Percentiles rank a stretch among this genome's conserved stretches.
Evolutionary conservation across 1,284 basidiomycete species (phyloP).

Genomic region (Athelia sp.): DNA sequence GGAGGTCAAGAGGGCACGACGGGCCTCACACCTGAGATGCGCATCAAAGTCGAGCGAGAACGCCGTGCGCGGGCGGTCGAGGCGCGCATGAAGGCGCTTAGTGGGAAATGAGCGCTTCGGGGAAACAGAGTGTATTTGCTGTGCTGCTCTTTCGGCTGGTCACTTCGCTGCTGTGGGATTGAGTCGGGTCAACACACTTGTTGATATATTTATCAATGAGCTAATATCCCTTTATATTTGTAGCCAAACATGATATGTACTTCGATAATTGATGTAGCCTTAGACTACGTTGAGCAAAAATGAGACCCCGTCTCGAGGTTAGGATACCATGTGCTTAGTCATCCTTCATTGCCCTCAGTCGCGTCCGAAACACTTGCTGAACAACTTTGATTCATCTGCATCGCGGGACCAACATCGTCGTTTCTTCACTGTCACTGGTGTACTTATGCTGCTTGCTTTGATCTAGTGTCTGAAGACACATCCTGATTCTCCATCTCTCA

Average conservation of each 20-base stretch:
- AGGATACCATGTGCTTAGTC: too few relatives aligned
- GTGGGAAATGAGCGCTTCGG: constrained; percentile 1
- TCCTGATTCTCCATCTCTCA: background rate
- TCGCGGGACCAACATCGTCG: background rate
- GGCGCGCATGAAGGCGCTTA: constrained; percentile 49
- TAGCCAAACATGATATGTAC: too few relatives aligned
- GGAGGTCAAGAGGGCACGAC: constrained; percentile 51
- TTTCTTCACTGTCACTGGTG: background rate
- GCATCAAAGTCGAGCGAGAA: constrained; percentile 86
- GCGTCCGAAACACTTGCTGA: background rate
- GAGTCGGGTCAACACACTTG: too few relatives aligned
- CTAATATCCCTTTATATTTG: too few relatives aligned
- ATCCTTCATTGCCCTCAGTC: background rate
- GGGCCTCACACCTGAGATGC: constrained; percentile 89
- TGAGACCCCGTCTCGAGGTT: too few relatives aligned
- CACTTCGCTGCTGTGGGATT: too few relatives aligned
- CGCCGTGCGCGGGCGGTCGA: constrained; percentile 91
- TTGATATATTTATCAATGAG: too few relatives aligned
- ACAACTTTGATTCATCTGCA: background rate
- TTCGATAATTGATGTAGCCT: too few relatives aligned
- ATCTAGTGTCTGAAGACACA: background rate
- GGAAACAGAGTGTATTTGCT: too few relatives aligned
- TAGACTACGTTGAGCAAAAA: too few relatives aligned
- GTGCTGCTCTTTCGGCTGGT: background rate
- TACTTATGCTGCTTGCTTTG: background rate